These are phyloP conservation scores for Fraxinus dipetala DNA, from an alignment of 305 asterid genomes.

Conservation along the genomic window DNA sequence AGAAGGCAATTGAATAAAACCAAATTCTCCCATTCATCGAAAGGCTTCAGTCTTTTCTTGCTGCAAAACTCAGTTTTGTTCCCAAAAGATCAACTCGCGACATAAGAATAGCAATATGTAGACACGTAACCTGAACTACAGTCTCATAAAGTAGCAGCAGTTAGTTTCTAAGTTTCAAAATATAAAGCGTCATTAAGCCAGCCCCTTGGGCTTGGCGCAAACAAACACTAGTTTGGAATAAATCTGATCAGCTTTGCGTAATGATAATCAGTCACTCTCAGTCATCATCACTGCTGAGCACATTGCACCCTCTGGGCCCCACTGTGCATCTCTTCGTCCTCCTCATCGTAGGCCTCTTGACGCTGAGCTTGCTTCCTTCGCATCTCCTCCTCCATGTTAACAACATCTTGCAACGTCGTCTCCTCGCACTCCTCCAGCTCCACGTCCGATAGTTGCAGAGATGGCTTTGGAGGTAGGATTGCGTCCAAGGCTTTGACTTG, in stretches of 20 bases:
- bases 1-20: not conserved
- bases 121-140: not conserved
- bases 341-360: conserved; percentile 45
- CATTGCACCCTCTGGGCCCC: conserved; percentile 6
- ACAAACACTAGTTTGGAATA: not conserved
- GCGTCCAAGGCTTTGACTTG: conserved; percentile 22
- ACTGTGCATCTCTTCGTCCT: conserved; percentile 26
- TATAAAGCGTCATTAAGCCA: not conserved
- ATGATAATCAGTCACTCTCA: not conserved
- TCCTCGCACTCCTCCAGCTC: conserved; percentile 42
- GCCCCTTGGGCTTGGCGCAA: not conserved
- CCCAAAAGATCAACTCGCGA: not conserved
- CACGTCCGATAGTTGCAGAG: conserved; percentile 20
- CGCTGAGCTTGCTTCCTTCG: conserved; percentile 37
- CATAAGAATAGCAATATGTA: not conserved
- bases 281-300: conserved; percentile 1
- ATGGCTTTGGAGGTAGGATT: conserved; percentile 24
- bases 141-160: not conserved
- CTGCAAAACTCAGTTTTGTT: not conserved
- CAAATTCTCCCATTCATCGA: not conserved
- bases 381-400: conserved; percentile 54
- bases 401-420: conserved; percentile 39
- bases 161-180: not conserved
- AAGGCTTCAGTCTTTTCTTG: not conserved
- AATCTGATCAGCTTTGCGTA: not conserved